Conservation (phyloP, 2,329 filamentous ascomycete species). For the Penicillium sp. region DNA sequence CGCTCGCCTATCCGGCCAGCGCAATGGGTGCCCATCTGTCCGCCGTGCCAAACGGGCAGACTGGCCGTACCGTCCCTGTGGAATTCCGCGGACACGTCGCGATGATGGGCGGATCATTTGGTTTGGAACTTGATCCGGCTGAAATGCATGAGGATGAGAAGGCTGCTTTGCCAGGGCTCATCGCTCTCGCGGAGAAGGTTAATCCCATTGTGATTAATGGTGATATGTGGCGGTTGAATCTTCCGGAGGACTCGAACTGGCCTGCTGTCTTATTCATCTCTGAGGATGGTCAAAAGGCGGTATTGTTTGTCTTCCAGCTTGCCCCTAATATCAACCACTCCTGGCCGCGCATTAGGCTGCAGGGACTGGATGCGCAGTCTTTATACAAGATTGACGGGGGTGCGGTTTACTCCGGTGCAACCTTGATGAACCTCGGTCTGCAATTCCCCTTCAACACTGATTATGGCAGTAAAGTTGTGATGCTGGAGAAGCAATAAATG, state of each 20-base stretch:
- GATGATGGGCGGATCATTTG: conserved; percentile 68
- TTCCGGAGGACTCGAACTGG: conserved; percentile 61
- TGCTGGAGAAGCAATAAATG: conserved; percentile 49
- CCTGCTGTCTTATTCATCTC: conserved; percentile 62
- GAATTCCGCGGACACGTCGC: conserved; percentile 64
- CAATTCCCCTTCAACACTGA: conserved; percentile 54
- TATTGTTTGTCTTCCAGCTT: conserved; percentile 63
- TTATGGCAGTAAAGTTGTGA: conserved; percentile 58
- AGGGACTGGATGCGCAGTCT: conserved; percentile 57
- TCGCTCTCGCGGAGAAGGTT: conserved; percentile 55
- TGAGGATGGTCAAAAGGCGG: conserved; percentile 49
- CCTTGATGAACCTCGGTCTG: conserved; percentile 62
- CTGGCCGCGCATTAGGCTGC: conserved; percentile 53
- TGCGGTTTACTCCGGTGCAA: conserved; percentile 55
- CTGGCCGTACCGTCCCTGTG: conserved; percentile 56
- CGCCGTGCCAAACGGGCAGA: conserved; percentile 59
- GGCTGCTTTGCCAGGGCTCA: conserved; percentile 54
- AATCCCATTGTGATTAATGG: conserved; percentile 61
- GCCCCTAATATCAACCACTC: conserved; percentile 54
- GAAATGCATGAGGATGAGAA: conserved; percentile 54
- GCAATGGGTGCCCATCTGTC: conserved; percentile 67
- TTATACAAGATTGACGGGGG: conserved; percentile 56
- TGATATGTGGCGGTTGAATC: conserved; percentile 58
- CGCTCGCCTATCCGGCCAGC: conserved; percentile 61
- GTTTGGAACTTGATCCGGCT: conserved; percentile 61